Percentiles rank a stretch among this genome's conserved stretches.
Evolutionary conservation across 139 green algal genomes (phyloP).

Genomic region (Chlamydomonas applanata): DNA sequence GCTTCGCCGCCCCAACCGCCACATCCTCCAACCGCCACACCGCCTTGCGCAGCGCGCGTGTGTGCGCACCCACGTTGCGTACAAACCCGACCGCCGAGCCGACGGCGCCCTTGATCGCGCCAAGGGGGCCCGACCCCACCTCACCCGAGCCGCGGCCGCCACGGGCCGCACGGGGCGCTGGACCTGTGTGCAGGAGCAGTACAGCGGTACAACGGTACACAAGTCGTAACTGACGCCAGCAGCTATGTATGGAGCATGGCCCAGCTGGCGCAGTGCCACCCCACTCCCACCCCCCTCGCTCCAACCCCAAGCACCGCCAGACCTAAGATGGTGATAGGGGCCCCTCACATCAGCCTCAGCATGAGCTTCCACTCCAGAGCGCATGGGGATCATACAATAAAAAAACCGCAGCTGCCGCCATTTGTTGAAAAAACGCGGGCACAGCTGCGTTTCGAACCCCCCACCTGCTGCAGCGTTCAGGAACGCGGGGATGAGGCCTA

Average conservation of each 20-base stretch:
- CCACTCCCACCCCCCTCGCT: too few relatives aligned
- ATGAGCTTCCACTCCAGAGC: too few relatives aligned
- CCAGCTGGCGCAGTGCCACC: too few relatives aligned
- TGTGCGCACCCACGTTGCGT: neutral
- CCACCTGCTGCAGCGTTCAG: constrained; percentile 1
- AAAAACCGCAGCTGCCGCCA: too few relatives aligned
- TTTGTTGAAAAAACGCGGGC: too few relatives aligned
- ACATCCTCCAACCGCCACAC: constrained; percentile 53
- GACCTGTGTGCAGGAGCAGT: neutral
- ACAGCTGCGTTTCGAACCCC: too few relatives aligned
- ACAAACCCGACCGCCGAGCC: neutral
- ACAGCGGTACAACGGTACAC: neutral
- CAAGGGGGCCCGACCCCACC: neutral
- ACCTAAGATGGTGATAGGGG: too few relatives aligned
- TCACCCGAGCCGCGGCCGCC: neutral
- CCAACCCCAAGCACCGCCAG: too few relatives aligned
- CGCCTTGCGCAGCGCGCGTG: constrained; percentile 5
- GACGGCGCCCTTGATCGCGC: neutral
- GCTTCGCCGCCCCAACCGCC: constrained; percentile 31
- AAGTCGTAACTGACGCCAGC: too few relatives aligned
- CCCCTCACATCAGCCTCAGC: too few relatives aligned
- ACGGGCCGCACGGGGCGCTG: neutral
- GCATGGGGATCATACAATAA: too few relatives aligned
- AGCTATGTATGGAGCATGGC: too few relatives aligned
- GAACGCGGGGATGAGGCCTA: neutral